Conservation (phyloP, 306 rosid genomes). For the Rosa rugosa region DNA sequence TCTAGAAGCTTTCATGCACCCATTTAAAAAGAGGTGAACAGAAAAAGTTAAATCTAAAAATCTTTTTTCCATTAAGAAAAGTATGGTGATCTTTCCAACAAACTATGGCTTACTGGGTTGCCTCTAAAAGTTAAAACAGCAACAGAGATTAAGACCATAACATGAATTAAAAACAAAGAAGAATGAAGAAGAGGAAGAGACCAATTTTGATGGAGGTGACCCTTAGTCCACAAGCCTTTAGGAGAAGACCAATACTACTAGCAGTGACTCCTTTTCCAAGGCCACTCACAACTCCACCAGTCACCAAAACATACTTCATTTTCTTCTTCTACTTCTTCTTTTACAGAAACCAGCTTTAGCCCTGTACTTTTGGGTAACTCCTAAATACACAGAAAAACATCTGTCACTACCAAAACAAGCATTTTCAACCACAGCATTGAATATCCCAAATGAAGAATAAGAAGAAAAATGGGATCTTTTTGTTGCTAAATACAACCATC, state of each 20-base stretch:
- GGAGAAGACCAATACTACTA: constrained; percentile 89
- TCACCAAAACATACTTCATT: constrained; percentile 90
- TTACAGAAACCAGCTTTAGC: neutral
- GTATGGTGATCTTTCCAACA: constrained; percentile 13
- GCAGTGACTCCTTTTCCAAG: constrained; percentile 97
- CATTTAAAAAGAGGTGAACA: neutral
- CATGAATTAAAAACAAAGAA: neutral
- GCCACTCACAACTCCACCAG: constrained; percentile 96
- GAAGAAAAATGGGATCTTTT: constrained; percentile 2
- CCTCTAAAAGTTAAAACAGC: constrained; percentile 11
- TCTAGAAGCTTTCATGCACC: neutral
- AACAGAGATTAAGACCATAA: neutral
- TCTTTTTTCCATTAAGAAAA: neutral
- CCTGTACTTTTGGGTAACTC: neutral
- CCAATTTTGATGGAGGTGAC: constrained; percentile 93
- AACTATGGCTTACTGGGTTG: neutral
- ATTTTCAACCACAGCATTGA: neutral
- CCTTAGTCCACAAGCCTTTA: constrained; percentile 88
- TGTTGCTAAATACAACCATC: neutral
- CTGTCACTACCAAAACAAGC: neutral
- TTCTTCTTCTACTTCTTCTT: constrained; percentile 19
- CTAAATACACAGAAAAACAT: constrained; percentile 7
- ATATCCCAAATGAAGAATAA: constrained; percentile 7
- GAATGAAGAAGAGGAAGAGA: constrained; percentile 32
- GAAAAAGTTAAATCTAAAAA: constrained; percentile 11